Evolutionary conservation across 768 basidiomycete genomes (phyloP).

Genomic region (Naematelia aurantialba): DNA sequence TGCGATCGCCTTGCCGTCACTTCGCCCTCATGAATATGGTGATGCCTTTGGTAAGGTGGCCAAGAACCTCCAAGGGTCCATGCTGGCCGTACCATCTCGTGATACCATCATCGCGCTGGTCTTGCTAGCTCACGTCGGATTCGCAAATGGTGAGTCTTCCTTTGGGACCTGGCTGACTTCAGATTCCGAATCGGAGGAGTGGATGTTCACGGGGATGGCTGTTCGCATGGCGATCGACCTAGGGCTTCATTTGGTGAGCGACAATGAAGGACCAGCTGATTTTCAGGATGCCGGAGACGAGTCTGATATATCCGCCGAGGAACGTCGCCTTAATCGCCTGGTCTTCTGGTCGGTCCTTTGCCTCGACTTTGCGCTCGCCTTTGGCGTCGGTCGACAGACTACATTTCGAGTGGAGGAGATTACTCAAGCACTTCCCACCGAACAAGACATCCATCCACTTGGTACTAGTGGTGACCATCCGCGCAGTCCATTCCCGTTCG

Average conservation of each 20-base stretch:
- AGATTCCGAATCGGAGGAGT: constrained; percentile 14
- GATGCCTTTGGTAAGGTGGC: constrained; percentile 14
- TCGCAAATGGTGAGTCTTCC: constrained; percentile 5
- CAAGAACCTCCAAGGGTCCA: constrained; percentile 10
- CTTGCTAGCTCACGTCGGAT: constrained; percentile 11
- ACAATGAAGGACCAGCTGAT: neutral
- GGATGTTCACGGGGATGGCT: constrained; percentile 17
- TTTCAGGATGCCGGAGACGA: constrained; percentile 1
- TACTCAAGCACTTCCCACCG: constrained; percentile 7
- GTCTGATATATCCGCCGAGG: constrained; percentile 1
- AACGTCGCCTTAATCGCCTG: constrained; percentile 1
- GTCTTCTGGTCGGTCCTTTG: constrained; percentile 13
- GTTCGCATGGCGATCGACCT: constrained; percentile 23
- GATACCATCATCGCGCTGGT: constrained; percentile 10
- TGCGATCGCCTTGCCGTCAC: neutral
- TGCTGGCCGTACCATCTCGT: constrained; percentile 12
- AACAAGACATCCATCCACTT: constrained; percentile 5
- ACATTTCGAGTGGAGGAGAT: constrained; percentile 15
- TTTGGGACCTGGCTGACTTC: neutral
- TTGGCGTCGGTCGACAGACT: constrained; percentile 8
- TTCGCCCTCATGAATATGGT: constrained; percentile 7
- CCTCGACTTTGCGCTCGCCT: constrained; percentile 11
- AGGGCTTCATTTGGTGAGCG: constrained; percentile 13
- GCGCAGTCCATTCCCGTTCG: constrained; percentile 24
- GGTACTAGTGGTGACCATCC: neutral